Percentiles rank a stretch among this genome's conserved stretches.
Conservation (phyloP, 176 grass and related monocot genomes). For the Poa pratensis region DNA sequence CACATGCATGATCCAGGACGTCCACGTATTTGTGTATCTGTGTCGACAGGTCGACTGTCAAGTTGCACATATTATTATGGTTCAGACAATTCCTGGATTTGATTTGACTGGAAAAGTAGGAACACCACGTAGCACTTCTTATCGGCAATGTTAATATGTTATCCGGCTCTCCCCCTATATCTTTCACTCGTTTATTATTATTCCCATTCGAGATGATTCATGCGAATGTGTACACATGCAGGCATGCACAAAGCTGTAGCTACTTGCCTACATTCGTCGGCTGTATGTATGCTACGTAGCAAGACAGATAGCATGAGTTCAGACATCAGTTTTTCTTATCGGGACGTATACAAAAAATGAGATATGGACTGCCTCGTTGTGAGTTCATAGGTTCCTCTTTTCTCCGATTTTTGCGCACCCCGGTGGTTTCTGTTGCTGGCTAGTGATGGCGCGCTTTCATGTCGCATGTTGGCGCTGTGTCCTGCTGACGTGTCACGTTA, state of each 20-base stretch:
- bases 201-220: too few relatives aligned
- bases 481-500: too few relatives aligned
- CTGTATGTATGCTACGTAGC: background rate
- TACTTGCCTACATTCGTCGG: background rate
- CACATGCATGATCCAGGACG: background rate
- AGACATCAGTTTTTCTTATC: background rate
- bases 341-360: too few relatives aligned
- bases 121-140: slow-evolving; percentile 46
- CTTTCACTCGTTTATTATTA: background rate
- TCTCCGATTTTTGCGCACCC: too few relatives aligned
- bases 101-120: slow-evolving; percentile 22
- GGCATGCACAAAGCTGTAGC: background rate
- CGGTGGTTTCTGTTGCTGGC: too few relatives aligned
- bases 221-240: background rate
- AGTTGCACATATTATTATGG: slow-evolving; percentile 37
- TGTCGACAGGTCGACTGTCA: slow-evolving; percentile 21
- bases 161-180: slow-evolving; percentile 11
- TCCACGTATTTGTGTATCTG: background rate
- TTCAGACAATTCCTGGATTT: slow-evolving; percentile 21
- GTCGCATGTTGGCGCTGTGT: too few relatives aligned
- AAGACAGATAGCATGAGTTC: background rate
- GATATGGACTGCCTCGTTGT: too few relatives aligned
- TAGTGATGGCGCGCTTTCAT: too few relatives aligned
- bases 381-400: too few relatives aligned
- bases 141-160: slow-evolving; percentile 55